Conservation (phyloP, 2,329 filamentous ascomycete genomes). For the Leptodontidium sp. region DNA sequence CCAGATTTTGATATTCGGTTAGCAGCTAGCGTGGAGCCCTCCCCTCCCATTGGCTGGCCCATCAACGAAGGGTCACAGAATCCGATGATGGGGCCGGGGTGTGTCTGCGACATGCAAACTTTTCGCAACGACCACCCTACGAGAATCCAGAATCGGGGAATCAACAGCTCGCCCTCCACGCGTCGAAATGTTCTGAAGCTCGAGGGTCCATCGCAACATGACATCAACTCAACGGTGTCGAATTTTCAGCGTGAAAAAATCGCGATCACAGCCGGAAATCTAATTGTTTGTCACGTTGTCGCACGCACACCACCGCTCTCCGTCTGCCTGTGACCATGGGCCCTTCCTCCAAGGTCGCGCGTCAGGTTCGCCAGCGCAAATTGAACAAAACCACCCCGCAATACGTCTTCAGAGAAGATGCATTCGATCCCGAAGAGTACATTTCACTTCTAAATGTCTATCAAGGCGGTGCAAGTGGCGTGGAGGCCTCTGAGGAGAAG, state of each 20-base stretch:
- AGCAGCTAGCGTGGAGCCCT: neutral
- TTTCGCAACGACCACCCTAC: neutral
- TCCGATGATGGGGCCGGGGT: neutral
- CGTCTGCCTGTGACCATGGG: conserved; percentile 24
- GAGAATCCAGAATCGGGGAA: conserved; percentile 15
- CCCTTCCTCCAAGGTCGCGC: conserved; percentile 32
- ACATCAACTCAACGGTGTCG: conserved; percentile 28
- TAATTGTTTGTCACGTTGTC: conserved; percentile 19
- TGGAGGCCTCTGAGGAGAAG: conserved; percentile 97
- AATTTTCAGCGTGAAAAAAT: conserved; percentile 43
- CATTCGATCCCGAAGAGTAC: conserved; percentile 87
- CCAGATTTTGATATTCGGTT: conserved; percentile 8
- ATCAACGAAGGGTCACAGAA: neutral
- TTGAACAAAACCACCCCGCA: conserved; percentile 47
- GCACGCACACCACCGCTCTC: no score
- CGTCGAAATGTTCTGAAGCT: conserved; percentile 35
- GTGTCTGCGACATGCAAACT: neutral
- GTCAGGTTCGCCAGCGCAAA: conserved; percentile 64
- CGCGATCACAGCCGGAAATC: conserved; percentile 39
- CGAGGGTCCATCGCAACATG: conserved; percentile 42
- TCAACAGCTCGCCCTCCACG: conserved; percentile 42
- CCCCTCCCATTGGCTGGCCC: neutral
- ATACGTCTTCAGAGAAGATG: conserved; percentile 80
- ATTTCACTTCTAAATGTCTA: conserved; percentile 76
- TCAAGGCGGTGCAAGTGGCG: conserved; percentile 81